Evolutionary conservation across 495 filamentous ascomycete genomes (phyloP), one percentile per base, ranked within the genome.

Genomic region (Entonaema liquescens): DNA sequence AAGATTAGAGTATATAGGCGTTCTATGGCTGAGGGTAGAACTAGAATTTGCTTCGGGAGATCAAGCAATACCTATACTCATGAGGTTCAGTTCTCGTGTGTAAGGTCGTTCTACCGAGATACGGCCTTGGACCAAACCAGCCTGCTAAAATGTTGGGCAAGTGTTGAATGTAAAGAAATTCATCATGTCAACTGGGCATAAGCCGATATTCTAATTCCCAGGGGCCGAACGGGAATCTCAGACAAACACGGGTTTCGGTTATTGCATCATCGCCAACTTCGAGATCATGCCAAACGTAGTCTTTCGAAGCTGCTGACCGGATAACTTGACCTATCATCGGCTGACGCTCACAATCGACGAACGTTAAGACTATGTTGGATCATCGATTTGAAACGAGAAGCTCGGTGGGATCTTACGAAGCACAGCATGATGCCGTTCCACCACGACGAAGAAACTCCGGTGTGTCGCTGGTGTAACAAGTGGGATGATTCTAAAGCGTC

Each of bases 401-500:
- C 25, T 47, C 36, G 56, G 11, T 54, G 42, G 33, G 56, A 40
- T 65, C 61, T 56, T 33, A 31, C 4, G 55, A 65, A 42, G 53
- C 25, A 63, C 55, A 38, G 13, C 66, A 62, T 31, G 42, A 29
- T 17, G 50, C 52, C 42, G 53, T 42, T 35, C 50, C 31, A 54
- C 47, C 1, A 36, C 13, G 38, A 31, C 13, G 38, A 31, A 33
- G 28, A 50, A 36, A 33, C 21, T 42, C 28, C 21, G 13, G 59
- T 59, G 59, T 68, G 17, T 55, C 61, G 67, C 61, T 59, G 15
- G 67, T 70, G 50, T 33, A 59, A 59, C 35, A 56, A 15, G 17
- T 53, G 60, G 54, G 67, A 35, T 54, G 67, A 58, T n/a, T 33
- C 31, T 5, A 33, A 33, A 33, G 31, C 31, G 5, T n/a, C n/a